Evolutionary conservation across 306 rosid genomes (phyloP).

Genomic region (Dalbergia oliveri): DNA sequence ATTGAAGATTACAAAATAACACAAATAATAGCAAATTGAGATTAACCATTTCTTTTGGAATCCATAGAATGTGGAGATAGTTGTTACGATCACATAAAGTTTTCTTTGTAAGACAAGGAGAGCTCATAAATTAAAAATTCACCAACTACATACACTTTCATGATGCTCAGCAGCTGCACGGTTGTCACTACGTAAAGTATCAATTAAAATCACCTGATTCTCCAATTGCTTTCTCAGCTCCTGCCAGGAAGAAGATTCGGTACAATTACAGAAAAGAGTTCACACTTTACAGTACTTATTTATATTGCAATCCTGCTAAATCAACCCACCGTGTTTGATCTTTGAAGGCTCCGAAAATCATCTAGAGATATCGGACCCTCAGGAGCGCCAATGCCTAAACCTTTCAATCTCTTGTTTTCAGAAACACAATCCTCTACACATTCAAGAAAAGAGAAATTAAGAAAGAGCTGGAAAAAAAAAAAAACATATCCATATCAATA

Average conservation of each 20-base stretch:
- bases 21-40: slow-evolving; percentile 27
- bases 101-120: slow-evolving; percentile 23
- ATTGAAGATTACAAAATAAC: slow-evolving; percentile 1
- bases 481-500: neutral
- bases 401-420: slow-evolving; percentile 88
- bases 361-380: slow-evolving; percentile 98
- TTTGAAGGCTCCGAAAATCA: slow-evolving; percentile 96
- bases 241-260: slow-evolving; percentile 52
- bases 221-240: slow-evolving; percentile 97
- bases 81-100: slow-evolving; percentile 21
- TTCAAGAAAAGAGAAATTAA: slow-evolving; percentile 27
- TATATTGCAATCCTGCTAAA: slow-evolving; percentile 32
- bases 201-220: slow-evolving; percentile 72
- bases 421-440: slow-evolving; percentile 66
- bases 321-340: slow-evolving; percentile 75
- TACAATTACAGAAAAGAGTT: slow-evolving; percentile 8
- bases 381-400: slow-evolving; percentile 95
- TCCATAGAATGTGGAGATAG: slow-evolving; percentile 34
- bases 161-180: slow-evolving; percentile 67
- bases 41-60: slow-evolving; percentile 31
- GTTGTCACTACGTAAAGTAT: slow-evolving; percentile 66
- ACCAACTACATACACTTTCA: slow-evolving; percentile 68
- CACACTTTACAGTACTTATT: neutral
- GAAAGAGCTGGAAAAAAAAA: neutral
- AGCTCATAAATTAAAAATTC: slow-evolving; percentile 28